Evolutionary conservation across 2,329 filamentous ascomycete species (phyloP).

Genomic region (Daldinia eschscholtzii): DNA sequence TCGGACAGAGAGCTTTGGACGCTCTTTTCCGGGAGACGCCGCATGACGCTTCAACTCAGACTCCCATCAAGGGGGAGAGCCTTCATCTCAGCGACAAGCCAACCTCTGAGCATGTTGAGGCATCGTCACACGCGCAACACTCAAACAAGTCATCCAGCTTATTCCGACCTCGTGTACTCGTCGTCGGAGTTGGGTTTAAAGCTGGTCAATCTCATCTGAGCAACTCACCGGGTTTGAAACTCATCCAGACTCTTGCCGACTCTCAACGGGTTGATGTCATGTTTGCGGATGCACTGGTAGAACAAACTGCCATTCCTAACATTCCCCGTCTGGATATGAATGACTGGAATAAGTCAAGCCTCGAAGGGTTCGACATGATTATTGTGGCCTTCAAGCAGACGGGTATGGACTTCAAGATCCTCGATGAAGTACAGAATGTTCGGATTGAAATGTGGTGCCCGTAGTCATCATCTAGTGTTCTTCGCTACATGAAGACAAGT

Average conservation of each 20-base stretch:
- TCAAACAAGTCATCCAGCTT: slow-evolving; percentile 1
- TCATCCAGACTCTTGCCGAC: slow-evolving; percentile 55
- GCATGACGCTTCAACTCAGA: neutral
- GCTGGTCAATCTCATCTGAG: slow-evolving; percentile 61
- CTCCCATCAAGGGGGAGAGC: neutral
- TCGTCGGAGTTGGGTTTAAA: slow-evolving; percentile 66
- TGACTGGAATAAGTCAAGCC: slow-evolving; percentile 55
- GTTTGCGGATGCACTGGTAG: slow-evolving; percentile 61
- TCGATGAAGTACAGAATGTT: slow-evolving; percentile 54
- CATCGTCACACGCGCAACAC: neutral
- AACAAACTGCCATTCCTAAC: slow-evolving; percentile 57
- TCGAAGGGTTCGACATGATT: slow-evolving; percentile 59
- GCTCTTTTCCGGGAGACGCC: slow-evolving; percentile 44
- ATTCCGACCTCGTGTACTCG: slow-evolving; percentile 54
- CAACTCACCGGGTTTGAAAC: slow-evolving; percentile 62
- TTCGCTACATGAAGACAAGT: neutral
- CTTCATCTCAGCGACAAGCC: slow-evolving; percentile 1
- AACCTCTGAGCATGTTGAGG: neutral
- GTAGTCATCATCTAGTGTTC: neutral
- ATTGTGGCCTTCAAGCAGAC: slow-evolving; percentile 60
- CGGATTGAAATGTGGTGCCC: slow-evolving; percentile 58
- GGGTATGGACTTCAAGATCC: slow-evolving; percentile 57
- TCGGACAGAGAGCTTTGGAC: slow-evolving; percentile 56
- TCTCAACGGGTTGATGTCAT: slow-evolving; percentile 57
- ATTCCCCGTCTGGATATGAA: slow-evolving; percentile 55